Base-by-base conservation (phyloP, 768 basidiomycete genomes). In the Vararia minispora region DNA sequence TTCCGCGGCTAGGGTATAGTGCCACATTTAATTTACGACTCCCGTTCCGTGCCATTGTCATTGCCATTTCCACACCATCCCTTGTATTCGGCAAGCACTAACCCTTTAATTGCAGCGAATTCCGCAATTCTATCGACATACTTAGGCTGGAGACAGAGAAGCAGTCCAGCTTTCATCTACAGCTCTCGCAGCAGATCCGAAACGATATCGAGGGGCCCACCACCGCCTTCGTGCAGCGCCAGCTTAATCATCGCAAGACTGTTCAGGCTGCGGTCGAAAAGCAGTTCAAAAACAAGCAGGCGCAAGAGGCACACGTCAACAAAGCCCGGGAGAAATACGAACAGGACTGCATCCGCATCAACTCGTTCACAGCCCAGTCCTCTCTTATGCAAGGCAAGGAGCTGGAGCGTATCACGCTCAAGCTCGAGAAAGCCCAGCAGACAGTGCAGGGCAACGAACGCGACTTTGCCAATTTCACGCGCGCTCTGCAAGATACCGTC, bases 241-340 rank as follows among this genome's bases (percentile, higher is more conserved):
- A 89, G 45, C 65, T 76, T 14, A 72, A 79, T 6, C 78, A 82
- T 58, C 80, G 82, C 57, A 86, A 79, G 55, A 64, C 64, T 2
- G 74, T 74, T 37, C 89, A 94, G 54, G 55, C 69, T 1, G 66
- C 63, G 24, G 79, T 97, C 49, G 94, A 98, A 62, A 92, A 91
- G 59, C 72, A 80, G 49, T 92, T 79, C 71, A 91, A 90, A 62
- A 71, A 71, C 33, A 94, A 95, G 56, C 82, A 86, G 51, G 71
- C 77, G 4, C 88, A 92, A 46, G 89, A 94, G 52, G 65, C 68
- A 9, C 79, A 91, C 47, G 90, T 95, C 30, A 66, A 67, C 51
- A 90, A 90, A 57, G 87, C 95, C 2, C 76, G 85, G 44, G 88
- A 92, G 57, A 88, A 90, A 54, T 98, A 97, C 61, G 88, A 95